phyloP scores from a whole-genome alignment of 805 yeast genomes.

The Tetrapisispora phaffii region DNA sequence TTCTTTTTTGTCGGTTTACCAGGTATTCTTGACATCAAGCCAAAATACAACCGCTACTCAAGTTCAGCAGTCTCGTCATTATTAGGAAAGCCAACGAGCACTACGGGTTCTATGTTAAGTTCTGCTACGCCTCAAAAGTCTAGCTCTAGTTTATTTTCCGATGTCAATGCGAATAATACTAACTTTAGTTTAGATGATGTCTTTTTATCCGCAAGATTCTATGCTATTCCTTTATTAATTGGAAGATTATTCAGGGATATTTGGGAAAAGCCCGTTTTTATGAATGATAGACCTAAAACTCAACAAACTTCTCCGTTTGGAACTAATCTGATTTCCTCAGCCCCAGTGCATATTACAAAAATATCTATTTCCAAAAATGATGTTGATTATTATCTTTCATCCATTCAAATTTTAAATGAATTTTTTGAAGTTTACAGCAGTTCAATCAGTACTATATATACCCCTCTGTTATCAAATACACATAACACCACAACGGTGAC shows the following conservation, averaged over 20 bases:
- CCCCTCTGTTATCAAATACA: conserved; percentile 37
- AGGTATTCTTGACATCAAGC: conserved; percentile 35
- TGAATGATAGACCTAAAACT: conserved; percentile 19
- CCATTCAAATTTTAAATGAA: conserved; percentile 57
- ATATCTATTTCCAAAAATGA: conserved; percentile 31
- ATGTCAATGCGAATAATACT: conserved; percentile 9
- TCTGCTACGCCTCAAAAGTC: conserved; percentile 6
- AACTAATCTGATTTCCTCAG: not conserved
- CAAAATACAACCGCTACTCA: conserved; percentile 30
- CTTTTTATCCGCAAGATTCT: conserved; percentile 83
- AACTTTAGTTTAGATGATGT: conserved; percentile 52
- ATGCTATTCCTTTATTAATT: conserved; percentile 71
- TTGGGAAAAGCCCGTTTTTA: conserved; percentile 70
- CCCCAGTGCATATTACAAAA: conserved; percentile 14
- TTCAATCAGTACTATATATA: conserved; percentile 22
- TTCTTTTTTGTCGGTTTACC: conserved; percentile 37
- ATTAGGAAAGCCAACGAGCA: conserved; percentile 17
- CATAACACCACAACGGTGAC: conserved; percentile 1
- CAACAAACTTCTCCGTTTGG: conserved; percentile 2
- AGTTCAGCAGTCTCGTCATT: conserved; percentile 24
- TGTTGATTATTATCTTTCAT: conserved; percentile 61
- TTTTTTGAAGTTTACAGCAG: conserved; percentile 59
- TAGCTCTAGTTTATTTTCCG: conserved; percentile 1
- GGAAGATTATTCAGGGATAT: conserved; percentile 68
- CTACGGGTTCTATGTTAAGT: conserved; percentile 9